These are phyloP conservation scores for Austroboletus festivus DNA, from an alignment of 768 basidiomycete species.

Conservation along the genomic window DNA sequence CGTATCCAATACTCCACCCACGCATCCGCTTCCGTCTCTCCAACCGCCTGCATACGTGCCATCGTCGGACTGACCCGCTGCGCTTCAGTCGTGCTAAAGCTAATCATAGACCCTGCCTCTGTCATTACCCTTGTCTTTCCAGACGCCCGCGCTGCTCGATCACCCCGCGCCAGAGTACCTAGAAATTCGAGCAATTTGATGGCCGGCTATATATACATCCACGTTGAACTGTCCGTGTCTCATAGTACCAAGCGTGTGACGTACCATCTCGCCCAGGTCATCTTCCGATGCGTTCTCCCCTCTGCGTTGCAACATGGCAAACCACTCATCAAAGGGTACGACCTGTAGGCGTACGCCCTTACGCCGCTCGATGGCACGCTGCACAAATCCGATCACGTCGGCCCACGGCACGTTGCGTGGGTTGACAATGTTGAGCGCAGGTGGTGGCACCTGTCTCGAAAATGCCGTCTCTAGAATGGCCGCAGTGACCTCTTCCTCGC, in stretches of 20 bases:
- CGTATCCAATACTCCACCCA: conserved; percentile 22
- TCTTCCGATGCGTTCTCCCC: conserved; percentile 16
- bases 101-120: conserved; percentile 3
- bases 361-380: conserved; percentile 11
- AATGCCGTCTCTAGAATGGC: conserved; percentile 35
- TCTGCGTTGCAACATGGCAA: conserved; percentile 23
- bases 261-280: conserved; percentile 1
- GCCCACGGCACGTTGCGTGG: conserved; percentile 35
- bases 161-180: conserved; percentile 10
- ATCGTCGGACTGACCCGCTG: conserved; percentile 11
- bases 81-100: conserved; percentile 7
- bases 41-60: conserved; percentile 9
- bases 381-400: conserved; percentile 23
- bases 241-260: background rate
- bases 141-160: background rate
- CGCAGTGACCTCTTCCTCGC: conserved; percentile 33
- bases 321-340: conserved; percentile 31
- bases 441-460: conserved; percentile 11
- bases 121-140: background rate
- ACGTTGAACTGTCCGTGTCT: no score
- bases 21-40: conserved; percentile 9
- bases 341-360: background rate
- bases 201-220: conserved; percentile 31
- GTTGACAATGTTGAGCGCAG: conserved; percentile 37
- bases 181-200: conserved; percentile 32